These are phyloP conservation scores for Sporothrix euskadiensis DNA, from an alignment of 2,329 filamentous ascomycete species.

Conservation along the genomic window DNA sequence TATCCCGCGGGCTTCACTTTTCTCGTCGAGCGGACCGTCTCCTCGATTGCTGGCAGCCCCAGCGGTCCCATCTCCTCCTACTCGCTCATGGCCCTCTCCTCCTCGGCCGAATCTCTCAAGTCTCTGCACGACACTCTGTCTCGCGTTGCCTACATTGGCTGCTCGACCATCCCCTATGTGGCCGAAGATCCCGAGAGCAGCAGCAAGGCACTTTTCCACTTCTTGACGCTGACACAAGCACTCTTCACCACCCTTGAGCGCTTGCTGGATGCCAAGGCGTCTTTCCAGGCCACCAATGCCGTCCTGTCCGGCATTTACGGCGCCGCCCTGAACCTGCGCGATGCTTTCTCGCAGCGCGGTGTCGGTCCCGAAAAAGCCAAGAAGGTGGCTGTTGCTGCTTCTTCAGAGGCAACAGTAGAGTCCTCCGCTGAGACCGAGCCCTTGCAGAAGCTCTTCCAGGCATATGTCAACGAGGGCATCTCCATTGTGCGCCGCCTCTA, in stretches of 20 bases:
- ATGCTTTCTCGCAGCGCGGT: slow-evolving; percentile 40
- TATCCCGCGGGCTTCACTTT: slow-evolving; percentile 29
- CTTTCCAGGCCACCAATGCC: slow-evolving; percentile 43
- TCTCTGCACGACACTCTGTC: slow-evolving; percentile 44
- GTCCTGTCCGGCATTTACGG: slow-evolving; percentile 43
- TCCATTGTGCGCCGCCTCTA: slow-evolving; percentile 46
- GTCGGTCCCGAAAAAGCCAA: slow-evolving; percentile 28
- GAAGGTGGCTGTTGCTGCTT: background rate
- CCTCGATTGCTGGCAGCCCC: slow-evolving; percentile 3
- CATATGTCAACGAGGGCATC: slow-evolving; percentile 45
- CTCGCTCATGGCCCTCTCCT: background rate
- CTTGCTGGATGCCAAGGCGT: slow-evolving; percentile 40
- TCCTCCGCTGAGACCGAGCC: background rate
- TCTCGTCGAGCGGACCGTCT: slow-evolving; percentile 22
- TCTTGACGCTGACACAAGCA: slow-evolving; percentile 32
- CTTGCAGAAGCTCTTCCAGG: slow-evolving; percentile 31
- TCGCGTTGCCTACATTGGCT: slow-evolving; percentile 52
- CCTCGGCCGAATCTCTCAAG: slow-evolving; percentile 22
- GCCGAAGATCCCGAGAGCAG: slow-evolving; percentile 16
- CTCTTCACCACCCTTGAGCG: slow-evolving; percentile 40
- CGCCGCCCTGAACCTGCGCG: slow-evolving; percentile 39
- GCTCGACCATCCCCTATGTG: slow-evolving; percentile 46
- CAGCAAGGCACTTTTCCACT: slow-evolving; percentile 29
- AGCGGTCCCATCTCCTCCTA: background rate
- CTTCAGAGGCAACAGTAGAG: background rate